A percentile compares a stretch with the other conserved stretches of the same genome.
Conservation (phyloP, 768 basidiomycete genomes). For the Leccinum variicolor region DNA sequence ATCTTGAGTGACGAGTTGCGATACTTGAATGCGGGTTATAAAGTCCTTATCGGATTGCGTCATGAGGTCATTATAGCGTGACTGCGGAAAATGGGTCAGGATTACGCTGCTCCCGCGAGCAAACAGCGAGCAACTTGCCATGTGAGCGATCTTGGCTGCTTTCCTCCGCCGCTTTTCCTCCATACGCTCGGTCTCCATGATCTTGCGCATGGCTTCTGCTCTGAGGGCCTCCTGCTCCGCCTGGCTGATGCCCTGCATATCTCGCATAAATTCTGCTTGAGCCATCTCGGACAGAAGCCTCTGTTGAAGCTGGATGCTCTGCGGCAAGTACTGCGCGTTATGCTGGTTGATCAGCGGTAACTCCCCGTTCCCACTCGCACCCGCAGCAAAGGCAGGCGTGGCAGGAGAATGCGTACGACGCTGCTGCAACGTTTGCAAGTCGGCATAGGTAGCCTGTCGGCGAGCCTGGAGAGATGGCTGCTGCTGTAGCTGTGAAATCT, state of each 20-base stretch:
- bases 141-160: constrained; percentile 83
- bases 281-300: constrained; percentile 74
- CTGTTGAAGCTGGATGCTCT: constrained; percentile 71
- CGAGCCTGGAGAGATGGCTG: constrained; percentile 38
- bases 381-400: constrained; percentile 31
- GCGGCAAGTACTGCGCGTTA: constrained; percentile 51
- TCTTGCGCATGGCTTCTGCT: constrained; percentile 81
- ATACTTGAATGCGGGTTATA: constrained; percentile 98
- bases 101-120: not conserved
- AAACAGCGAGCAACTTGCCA: constrained; percentile 47
- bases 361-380: constrained; percentile 24
- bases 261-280: constrained; percentile 63
- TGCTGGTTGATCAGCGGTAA: constrained; percentile 46
- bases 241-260: constrained; percentile 57
- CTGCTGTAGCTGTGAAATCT: constrained; percentile 47
- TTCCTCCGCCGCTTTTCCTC: constrained; percentile 80
- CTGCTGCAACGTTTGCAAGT: constrained; percentile 47
- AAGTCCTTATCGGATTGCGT: constrained; percentile 99
- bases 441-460: constrained; percentile 42
- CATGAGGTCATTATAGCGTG: constrained; percentile 93
- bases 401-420: constrained; percentile 51
- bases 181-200: constrained; percentile 86
- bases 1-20: constrained; percentile 95
- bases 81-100: constrained; percentile 38
- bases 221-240: constrained; percentile 69